A percentile compares a stretch with the other conserved stretches of the same genome.
Evolutionary conservation across 2,329 filamentous ascomycete genomes (phyloP).

Genomic region (Trichophyton schoenleinii): DNA sequence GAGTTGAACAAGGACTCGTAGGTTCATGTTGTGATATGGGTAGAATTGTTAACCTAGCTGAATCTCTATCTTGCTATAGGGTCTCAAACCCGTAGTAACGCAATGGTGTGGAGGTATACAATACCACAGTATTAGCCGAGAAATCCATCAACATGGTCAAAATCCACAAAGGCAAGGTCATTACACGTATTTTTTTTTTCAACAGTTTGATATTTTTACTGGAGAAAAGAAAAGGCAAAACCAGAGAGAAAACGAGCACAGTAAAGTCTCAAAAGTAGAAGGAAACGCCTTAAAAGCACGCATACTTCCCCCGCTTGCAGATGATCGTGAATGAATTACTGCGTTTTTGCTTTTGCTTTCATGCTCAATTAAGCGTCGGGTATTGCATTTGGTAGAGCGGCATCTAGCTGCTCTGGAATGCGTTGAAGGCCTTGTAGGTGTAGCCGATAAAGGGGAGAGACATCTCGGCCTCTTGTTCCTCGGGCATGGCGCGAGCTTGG

Average conservation of each 20-base stretch:
- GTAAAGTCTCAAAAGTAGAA: neutral
- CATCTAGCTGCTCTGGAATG: constrained; percentile 38
- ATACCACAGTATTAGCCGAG: neutral
- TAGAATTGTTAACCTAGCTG: neutral
- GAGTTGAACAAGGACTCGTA: neutral
- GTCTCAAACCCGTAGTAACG: neutral
- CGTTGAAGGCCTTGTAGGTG: constrained; percentile 93
- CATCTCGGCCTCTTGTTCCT: constrained; percentile 81
- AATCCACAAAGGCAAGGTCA: neutral
- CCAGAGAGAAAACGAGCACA: neutral
- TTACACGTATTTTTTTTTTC: neutral
- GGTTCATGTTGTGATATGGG: neutral
- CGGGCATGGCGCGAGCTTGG: constrained; percentile 60
- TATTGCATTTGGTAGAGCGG: neutral
- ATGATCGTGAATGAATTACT: neutral
- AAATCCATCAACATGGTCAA: neutral
- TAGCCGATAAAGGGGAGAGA: constrained; percentile 93
- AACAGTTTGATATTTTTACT: neutral
- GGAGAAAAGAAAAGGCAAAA: neutral
- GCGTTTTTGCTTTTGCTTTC: neutral
- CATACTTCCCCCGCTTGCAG: neutral
- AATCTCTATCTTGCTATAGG: neutral
- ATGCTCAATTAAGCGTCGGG: neutral
- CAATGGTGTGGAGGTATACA: neutral
- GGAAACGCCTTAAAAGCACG: neutral